A percentile compares a stretch with the other conserved stretches of the same genome.
These are phyloP conservation scores for Corniculantispora saksenae DNA, from an alignment of 2,329 filamentous ascomycete species.

Conservation along the genomic window DNA sequence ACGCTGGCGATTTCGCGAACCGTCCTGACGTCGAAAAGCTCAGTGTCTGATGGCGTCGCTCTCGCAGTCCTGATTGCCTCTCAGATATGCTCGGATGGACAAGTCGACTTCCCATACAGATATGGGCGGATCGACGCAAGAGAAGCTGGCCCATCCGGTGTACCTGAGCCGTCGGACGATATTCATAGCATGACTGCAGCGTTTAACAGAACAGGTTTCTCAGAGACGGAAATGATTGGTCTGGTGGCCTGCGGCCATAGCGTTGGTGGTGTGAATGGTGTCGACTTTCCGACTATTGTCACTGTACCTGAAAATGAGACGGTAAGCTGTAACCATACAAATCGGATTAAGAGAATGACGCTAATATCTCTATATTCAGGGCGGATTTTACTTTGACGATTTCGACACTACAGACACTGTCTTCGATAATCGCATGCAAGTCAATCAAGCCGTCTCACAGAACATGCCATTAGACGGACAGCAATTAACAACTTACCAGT, in stretches of 20 bases:
- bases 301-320: background rate
- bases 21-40: slow-evolving; percentile 26
- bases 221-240: slow-evolving; percentile 36
- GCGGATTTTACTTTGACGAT: slow-evolving; percentile 19
- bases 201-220: slow-evolving; percentile 35
- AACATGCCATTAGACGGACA: background rate
- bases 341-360: no score
- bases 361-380: no score
- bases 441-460: background rate
- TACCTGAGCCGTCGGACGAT: slow-evolving; percentile 27
- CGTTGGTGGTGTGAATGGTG: slow-evolving; percentile 45
- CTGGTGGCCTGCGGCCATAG: slow-evolving; percentile 39
- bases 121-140: slow-evolving; percentile 34
- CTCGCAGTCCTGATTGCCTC: slow-evolving; percentile 31
- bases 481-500: background rate
- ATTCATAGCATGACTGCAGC: slow-evolving; percentile 24
- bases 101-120: slow-evolving; percentile 30
- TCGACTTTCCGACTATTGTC: slow-evolving; percentile 35
- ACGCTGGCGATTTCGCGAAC: slow-evolving; percentile 27
- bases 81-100: slow-evolving; percentile 38
- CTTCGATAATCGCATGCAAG: slow-evolving; percentile 44
- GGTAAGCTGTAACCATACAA: background rate
- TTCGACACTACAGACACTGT: slow-evolving; percentile 39
- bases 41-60: slow-evolving; percentile 34
- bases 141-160: slow-evolving; percentile 32